phyloP scores from a whole-genome alignment of 2,329 filamentous ascomycete genomes.

The Magnaporthales sp. region DNA sequence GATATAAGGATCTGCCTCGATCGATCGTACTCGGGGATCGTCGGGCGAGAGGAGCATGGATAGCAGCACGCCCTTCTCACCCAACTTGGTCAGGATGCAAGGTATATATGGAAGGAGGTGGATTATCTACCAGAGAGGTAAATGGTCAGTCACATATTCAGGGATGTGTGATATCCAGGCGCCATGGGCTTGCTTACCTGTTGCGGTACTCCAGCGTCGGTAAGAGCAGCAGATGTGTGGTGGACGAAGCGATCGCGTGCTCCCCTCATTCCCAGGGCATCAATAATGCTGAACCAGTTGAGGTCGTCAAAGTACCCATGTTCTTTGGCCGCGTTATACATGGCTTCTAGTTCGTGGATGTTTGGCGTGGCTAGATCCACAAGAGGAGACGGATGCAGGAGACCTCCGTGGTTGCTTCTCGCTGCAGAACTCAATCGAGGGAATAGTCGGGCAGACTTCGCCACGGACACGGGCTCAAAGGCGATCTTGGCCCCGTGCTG shows the following conservation, averaged over 20 bases:
- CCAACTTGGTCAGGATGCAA: constrained; percentile 77
- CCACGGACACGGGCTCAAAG: constrained; percentile 82
- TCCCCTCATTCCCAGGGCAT: constrained; percentile 64
- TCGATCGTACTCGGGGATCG: constrained; percentile 57
- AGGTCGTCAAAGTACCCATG: constrained; percentile 57
- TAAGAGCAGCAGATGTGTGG: constrained; percentile 57
- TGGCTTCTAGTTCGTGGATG: constrained; percentile 67
- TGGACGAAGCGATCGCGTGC: constrained; percentile 63
- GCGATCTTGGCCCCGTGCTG: constrained; percentile 51
- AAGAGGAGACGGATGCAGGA: constrained; percentile 50
- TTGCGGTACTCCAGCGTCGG: constrained; percentile 75
- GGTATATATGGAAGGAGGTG: constrained; percentile 86
- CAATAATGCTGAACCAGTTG: constrained; percentile 73
- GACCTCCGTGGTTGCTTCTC: constrained; percentile 15
- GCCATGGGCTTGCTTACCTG: constrained; percentile 19
- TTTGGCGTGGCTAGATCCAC: constrained; percentile 78
- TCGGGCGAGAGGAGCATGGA: constrained; percentile 60
- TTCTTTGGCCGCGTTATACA: constrained; percentile 63
- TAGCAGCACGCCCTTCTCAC: constrained; percentile 64
- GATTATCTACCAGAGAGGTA: constrained; percentile 45
- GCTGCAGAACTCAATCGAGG: constrained; percentile 7
- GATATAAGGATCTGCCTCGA: constrained; percentile 59
- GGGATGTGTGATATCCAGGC: background rate
- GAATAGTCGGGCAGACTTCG: constrained; percentile 69
- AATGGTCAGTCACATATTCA: background rate